Evolutionary conservation across 768 basidiomycete genomes (phyloP).

Genomic region (Suillus clintonianus): DNA sequence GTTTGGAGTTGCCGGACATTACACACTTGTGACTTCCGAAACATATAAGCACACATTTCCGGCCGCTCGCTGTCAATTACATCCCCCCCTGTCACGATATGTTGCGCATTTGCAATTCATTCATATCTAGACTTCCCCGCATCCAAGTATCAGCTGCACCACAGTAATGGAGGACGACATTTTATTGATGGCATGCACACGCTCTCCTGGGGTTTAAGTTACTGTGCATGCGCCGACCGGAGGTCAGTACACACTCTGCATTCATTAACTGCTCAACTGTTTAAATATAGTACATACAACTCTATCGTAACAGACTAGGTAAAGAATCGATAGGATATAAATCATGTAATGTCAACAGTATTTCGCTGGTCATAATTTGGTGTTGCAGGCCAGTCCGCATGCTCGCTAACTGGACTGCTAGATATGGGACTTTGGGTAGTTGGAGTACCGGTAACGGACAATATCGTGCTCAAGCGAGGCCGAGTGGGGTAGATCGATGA

Average conservation of each 20-base stretch:
- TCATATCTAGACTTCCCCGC: too few relatives aligned
- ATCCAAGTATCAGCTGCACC: too few relatives aligned
- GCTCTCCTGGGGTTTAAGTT: not conserved
- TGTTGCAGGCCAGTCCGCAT: not conserved
- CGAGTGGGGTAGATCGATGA: not conserved
- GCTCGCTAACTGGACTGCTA: not conserved
- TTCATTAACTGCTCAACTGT: not conserved
- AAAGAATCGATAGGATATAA: not conserved
- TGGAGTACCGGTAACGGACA: not conserved
- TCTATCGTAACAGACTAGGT: not conserved
- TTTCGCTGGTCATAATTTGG: not conserved
- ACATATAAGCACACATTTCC: not conserved
- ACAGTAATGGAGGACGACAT: too few relatives aligned
- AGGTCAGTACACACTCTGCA: too few relatives aligned
- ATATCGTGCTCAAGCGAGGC: conserved; percentile 3
- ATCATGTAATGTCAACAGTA: not conserved
- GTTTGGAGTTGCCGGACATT: not conserved
- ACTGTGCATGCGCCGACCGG: too few relatives aligned
- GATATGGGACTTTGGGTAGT: not conserved
- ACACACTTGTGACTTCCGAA: not conserved
- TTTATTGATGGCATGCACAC: not conserved
- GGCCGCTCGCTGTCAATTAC: too few relatives aligned
- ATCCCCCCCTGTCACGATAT: too few relatives aligned
- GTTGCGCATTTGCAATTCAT: too few relatives aligned
- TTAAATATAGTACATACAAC: not conserved